Conservation (phyloP, 163 green algal genomes). For the Scenedesmus sp. region DNA sequence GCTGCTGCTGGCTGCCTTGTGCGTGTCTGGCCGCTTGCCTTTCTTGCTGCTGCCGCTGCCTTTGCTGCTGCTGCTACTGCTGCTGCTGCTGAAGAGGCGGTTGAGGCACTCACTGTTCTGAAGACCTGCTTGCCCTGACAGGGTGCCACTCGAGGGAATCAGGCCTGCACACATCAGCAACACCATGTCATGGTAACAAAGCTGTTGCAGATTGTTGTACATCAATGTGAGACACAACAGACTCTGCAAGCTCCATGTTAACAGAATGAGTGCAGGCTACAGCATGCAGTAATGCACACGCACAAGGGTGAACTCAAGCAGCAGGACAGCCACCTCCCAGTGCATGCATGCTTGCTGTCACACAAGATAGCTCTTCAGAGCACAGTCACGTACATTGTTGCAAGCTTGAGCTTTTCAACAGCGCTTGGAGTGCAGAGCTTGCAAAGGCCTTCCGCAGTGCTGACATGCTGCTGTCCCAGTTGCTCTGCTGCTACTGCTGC, state of each 20-base stretch:
- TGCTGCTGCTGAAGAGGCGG: slow-evolving; percentile 27
- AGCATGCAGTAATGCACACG: background rate
- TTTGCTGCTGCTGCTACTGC: slow-evolving; percentile 4
- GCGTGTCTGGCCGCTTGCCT: background rate
- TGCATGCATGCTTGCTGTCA: background rate
- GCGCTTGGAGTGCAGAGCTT: background rate
- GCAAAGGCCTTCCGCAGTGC: background rate
- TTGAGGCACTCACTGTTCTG: background rate
- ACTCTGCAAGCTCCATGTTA: too few relatives aligned
- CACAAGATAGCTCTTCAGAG: background rate
- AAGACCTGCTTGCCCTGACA: background rate
- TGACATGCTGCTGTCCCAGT: background rate
- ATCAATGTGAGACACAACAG: too few relatives aligned
- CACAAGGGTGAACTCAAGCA: background rate
- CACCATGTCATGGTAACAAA: too few relatives aligned
- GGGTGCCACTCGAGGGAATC: background rate
- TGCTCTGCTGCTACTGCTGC: background rate
- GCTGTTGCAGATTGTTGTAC: too few relatives aligned
- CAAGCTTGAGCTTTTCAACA: background rate
- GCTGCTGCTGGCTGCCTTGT: background rate
- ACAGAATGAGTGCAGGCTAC: too few relatives aligned
- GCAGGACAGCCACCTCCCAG: too few relatives aligned
- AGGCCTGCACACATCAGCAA: background rate
- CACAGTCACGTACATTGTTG: background rate
- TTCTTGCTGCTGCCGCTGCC: background rate